Evolutionary conservation across 2,329 filamentous ascomycete genomes (phyloP).

Genomic region (Kalmusia sp.): DNA sequence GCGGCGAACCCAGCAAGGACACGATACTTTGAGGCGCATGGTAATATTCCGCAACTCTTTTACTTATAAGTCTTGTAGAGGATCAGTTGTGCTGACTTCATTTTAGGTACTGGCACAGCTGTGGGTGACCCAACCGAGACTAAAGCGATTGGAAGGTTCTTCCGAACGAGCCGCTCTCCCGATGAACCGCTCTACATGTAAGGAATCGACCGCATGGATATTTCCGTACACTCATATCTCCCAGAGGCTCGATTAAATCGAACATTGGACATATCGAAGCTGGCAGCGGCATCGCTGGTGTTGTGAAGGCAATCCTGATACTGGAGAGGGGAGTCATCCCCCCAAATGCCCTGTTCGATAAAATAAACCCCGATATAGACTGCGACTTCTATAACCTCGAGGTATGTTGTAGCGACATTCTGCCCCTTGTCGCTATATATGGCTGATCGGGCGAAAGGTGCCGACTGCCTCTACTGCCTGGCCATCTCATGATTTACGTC

Average conservation of each 20-base stretch:
- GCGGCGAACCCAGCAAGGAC: too few species aligned
- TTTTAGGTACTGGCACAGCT: conserved; percentile 53
- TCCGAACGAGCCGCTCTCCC: conserved; percentile 1
- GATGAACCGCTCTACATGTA: conserved; percentile 12
- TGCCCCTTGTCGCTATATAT: not conserved
- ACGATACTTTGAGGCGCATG: too few species aligned
- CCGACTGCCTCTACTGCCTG: conserved; percentile 16
- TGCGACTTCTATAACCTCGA: conserved; percentile 12
- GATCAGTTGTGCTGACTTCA: too few species aligned
- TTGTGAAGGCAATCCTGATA: conserved; percentile 30
- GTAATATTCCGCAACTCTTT: too few species aligned
- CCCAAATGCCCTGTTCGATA: conserved; percentile 42
- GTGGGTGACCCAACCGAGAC: conserved; percentile 50
- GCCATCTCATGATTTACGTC: conserved; percentile 17
- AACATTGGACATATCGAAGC: conserved; percentile 31
- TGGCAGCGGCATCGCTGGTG: conserved; percentile 23
- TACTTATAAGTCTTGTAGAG: too few species aligned
- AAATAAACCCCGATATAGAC: conserved; percentile 34
- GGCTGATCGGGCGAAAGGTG: too few species aligned
- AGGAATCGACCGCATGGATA: not conserved
- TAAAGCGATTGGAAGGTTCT: conserved; percentile 10
- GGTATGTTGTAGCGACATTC: too few species aligned
- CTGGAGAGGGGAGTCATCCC: conserved; percentile 44
- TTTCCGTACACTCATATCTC: not conserved
- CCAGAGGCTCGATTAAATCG: conserved; percentile 16